Conservation (phyloP, 768 basidiomycete species). For the Hypholoma sublateritium region DNA sequence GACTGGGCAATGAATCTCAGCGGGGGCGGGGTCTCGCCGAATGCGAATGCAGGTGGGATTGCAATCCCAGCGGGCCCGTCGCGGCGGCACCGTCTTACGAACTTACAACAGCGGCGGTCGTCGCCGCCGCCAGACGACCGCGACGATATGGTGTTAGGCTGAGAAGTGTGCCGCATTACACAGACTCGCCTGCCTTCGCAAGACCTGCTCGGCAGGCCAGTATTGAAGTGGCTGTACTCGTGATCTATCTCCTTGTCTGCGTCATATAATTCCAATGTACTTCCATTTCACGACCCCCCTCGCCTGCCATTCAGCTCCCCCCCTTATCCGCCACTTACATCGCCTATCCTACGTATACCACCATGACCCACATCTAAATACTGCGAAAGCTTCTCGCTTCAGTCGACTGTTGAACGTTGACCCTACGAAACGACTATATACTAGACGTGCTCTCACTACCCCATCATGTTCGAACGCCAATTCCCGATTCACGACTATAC, state of each 20-base stretch:
- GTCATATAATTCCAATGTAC: too few species aligned
- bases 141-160: conserved; percentile 6
- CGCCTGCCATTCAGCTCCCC: too few species aligned
- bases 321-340: too few species aligned
- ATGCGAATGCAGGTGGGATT: background rate
- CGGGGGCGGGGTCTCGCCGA: background rate
- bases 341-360: background rate
- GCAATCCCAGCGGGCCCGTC: background rate
- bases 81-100: background rate
- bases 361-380: background rate
- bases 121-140: background rate
- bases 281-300: too few species aligned
- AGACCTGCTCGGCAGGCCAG: background rate
- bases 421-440: background rate
- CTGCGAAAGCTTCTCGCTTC: background rate
- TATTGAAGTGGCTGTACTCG: background rate
- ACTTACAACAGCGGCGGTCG: background rate
- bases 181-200: background rate
- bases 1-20: background rate
- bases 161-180: background rate
- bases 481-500: background rate
- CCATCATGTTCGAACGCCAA: background rate
- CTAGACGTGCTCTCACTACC: background rate
- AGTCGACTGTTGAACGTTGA: background rate
- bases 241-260: background rate